Evolutionary conservation across 2,329 filamentous ascomycete genomes (phyloP).

Genomic region (Pseudopyricularia javanii): DNA sequence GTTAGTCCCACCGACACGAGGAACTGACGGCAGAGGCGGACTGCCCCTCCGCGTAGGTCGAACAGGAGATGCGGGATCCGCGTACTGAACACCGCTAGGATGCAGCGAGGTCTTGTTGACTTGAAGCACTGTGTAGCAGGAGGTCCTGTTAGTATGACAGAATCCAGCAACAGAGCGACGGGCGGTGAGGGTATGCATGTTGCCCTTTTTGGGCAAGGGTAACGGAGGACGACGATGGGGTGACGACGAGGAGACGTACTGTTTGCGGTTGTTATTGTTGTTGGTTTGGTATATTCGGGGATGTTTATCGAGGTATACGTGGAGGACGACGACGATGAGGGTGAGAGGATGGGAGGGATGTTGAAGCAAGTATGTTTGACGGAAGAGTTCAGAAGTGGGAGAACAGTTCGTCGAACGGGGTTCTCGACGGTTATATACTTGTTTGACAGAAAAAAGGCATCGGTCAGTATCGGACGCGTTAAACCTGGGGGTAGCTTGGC

Average conservation of each 20-base stretch:
- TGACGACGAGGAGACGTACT: slow-evolving; percentile 12
- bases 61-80: slow-evolving; percentile 15
- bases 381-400: slow-evolving; percentile 29
- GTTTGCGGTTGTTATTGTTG: slow-evolving; percentile 9
- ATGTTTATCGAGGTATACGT: neutral
- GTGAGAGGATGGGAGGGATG: slow-evolving; percentile 17
- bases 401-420: slow-evolving; percentile 27
- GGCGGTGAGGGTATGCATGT: neutral
- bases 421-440: slow-evolving; percentile 19
- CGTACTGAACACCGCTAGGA: slow-evolving; percentile 81
- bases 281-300: neutral
- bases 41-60: neutral
- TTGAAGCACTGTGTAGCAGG: slow-evolving; percentile 31
- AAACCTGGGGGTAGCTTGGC: slow-evolving; percentile 1
- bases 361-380: slow-evolving; percentile 31
- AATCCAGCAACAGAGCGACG: neutral
- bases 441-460: neutral
- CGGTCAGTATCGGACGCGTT: slow-evolving; percentile 2
- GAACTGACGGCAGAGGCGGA: neutral
- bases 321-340: no score
- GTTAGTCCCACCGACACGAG: neutral
- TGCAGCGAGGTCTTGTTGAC: slow-evolving; percentile 91
- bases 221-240: slow-evolving; percentile 10
- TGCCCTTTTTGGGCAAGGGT: neutral
- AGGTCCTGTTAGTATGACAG: slow-evolving; percentile 4